Conservation (phyloP, 441 rosid genomes). For the Hura crepitans region DNA sequence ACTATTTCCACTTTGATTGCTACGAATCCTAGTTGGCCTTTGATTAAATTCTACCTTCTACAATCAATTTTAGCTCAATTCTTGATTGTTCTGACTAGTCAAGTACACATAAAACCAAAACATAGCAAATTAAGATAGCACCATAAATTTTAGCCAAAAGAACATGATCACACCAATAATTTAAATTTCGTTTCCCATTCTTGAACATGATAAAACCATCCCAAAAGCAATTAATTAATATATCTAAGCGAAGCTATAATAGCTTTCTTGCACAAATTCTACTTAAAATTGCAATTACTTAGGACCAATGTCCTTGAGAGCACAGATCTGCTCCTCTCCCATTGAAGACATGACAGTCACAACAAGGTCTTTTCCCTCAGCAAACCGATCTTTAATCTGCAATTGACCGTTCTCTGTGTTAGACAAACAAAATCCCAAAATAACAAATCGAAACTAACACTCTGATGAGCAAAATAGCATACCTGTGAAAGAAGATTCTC, state of each 20-base stretch:
- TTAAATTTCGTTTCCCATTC: not conserved
- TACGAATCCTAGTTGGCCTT: too few relatives aligned
- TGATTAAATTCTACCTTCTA: too few relatives aligned
- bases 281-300: constrained; percentile 21
- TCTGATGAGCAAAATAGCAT: not conserved
- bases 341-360: constrained; percentile 75
- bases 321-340: constrained; percentile 92
- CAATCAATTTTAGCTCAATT: too few relatives aligned
- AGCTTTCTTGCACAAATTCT: not conserved
- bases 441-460: not conserved
- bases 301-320: constrained; percentile 71
- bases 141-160: not conserved
- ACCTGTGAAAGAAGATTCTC: constrained; percentile 57
- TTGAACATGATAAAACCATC: not conserved
- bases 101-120: too few relatives aligned
- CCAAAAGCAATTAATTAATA: not conserved
- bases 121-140: too few relatives aligned
- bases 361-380: constrained; percentile 67
- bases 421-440: not conserved
- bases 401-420: not conserved
- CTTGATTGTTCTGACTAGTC: too few relatives aligned
- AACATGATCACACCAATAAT: not conserved
- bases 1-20: too few relatives aligned
- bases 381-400: constrained; percentile 67
- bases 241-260: not conserved